phyloP scores from a whole-genome alignment of 768 basidiomycete species.

The Tulasnella sp. region DNA sequence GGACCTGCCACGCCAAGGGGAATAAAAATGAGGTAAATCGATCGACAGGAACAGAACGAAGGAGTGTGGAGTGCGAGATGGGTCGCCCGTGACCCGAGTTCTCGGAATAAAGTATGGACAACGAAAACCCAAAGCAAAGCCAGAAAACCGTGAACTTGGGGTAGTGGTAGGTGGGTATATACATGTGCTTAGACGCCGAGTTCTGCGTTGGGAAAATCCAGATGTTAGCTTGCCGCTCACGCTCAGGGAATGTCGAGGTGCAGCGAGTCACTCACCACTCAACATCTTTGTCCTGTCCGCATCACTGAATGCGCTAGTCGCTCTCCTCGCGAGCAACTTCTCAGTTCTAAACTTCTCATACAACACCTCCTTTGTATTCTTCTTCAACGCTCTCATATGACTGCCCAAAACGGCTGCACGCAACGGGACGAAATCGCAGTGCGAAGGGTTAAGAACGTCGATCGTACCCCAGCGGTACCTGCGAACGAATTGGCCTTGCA shows the following conservation, averaged over 20 bases:
- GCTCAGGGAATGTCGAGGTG: not conserved
- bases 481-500: conserved; percentile 71
- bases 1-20: conserved; percentile 1
- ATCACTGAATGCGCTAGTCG: conserved; percentile 72
- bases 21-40: conserved; percentile 4
- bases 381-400: conserved; percentile 80
- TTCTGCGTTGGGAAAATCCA: not conserved
- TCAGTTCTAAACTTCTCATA: conserved; percentile 93
- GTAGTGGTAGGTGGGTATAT: not conserved
- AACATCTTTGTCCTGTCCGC: conserved; percentile 68
- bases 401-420: conserved; percentile 79
- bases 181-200: conserved; percentile 6
- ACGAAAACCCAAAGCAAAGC: conserved; percentile 2
- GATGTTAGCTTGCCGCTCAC: not conserved
- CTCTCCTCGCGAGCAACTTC: conserved; percentile 81
- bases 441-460: conserved; percentile 78
- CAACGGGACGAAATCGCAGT: conserved; percentile 84
- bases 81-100: not conserved
- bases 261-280: conserved; percentile 11
- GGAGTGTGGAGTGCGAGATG: not conserved
- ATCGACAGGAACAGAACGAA: conserved; percentile 1
- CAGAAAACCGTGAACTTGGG: not conserved
- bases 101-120: not conserved
- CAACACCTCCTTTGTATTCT: conserved; percentile 78
- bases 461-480: conserved; percentile 86